Evolutionary conservation across 345 rosid species (phyloP), one percentile per base, ranked within the genome.

Genomic region (Bruguiera parviflora): DNA sequence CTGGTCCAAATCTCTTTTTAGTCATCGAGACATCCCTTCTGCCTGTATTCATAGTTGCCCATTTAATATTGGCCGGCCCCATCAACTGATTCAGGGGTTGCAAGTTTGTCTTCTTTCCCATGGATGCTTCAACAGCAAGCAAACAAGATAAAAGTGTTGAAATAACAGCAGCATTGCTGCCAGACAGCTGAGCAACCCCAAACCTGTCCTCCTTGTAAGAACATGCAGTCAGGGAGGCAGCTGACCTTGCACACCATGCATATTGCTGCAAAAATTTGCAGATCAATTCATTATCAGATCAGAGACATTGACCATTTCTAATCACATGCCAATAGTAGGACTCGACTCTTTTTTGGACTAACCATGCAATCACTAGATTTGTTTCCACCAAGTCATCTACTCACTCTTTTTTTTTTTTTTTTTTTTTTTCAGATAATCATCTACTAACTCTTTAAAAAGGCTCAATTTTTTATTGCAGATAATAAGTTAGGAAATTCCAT

Each of bases 141-240:
- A 95, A 75, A 84, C 90, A 88, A 10, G 94, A 88, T 33, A 90
- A 21, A 39, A 95, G 92, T 9, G 89, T 82, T 5, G 98, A 92
- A 71, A 89, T 56, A 58, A 85, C 89, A 61, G 89, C 80, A 11
- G 96, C 77, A 58, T 86, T 92, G 74, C 94, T 86, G 70, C 99
- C 96, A 31, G 98, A 86, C 32, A 95, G 84, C 77, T 92, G 99
- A 39, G 99, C 99, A 61, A 95, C 92, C 55, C 99, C 98, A 63
- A 79, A 91, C 60, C 92, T 85, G 82, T 92, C 97, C 77, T 95
- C 96, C 47, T 78, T 73, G 71, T 65, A 93, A 8, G 99, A 95
- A 73, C 76, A 79, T 35, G 87, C 88, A 43, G 97, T 90, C 76
- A 92, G 77, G 63, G 85, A 83, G 29, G 97, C 86, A 60, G 73